phyloP scores from a whole-genome alignment of 352 stramenopile species.

The Globisporangium yorkense region DNA sequence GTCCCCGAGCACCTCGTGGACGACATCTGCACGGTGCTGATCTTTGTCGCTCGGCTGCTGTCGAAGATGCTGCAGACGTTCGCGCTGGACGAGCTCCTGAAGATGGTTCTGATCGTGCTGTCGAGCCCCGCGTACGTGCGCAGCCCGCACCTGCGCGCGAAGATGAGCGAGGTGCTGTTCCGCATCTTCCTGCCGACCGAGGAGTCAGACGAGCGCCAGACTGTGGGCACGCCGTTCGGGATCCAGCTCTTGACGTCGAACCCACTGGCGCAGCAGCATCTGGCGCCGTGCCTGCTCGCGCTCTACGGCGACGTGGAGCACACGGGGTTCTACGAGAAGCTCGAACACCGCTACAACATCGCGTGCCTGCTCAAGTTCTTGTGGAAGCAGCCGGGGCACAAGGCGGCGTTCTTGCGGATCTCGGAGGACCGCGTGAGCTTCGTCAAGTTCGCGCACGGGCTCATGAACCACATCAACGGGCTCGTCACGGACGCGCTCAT shows the following conservation, averaged over 20 bases:
- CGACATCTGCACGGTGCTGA: conserved; percentile 91
- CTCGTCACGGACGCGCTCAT: conserved; percentile 95
- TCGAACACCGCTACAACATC: conserved; percentile 96
- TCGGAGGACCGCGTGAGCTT: conserved; percentile 91
- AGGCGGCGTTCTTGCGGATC: conserved; percentile 92
- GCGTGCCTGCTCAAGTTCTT: conserved; percentile 95
- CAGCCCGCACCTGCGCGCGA: conserved; percentile 92
- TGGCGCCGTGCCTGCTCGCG: conserved; percentile 94
- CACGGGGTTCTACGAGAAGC: conserved; percentile 98
- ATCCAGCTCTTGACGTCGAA: conserved; percentile 65
- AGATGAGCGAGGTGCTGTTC: conserved; percentile 95
- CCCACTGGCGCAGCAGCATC: conserved; percentile 63
- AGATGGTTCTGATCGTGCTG: conserved; percentile 89
- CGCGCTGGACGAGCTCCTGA: conserved; percentile 86
- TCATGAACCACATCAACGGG: conserved; percentile 99
- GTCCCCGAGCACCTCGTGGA: conserved; percentile 96
- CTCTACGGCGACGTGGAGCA: conserved; percentile 98
- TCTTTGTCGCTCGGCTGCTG: conserved; percentile 87
- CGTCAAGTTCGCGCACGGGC: conserved; percentile 97
- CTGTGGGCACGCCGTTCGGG: conserved; percentile 33
- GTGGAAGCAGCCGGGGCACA: conserved; percentile 93
- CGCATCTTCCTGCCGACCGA: conserved; percentile 92
- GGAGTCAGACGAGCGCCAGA: conserved; percentile 74
- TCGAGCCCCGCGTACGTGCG: conserved; percentile 82
- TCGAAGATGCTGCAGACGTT: conserved; percentile 81